These are phyloP conservation scores for Saccharomycopsis fermentans DNA, from an alignment of 805 yeast genomes.

Conservation along the genomic window DNA sequence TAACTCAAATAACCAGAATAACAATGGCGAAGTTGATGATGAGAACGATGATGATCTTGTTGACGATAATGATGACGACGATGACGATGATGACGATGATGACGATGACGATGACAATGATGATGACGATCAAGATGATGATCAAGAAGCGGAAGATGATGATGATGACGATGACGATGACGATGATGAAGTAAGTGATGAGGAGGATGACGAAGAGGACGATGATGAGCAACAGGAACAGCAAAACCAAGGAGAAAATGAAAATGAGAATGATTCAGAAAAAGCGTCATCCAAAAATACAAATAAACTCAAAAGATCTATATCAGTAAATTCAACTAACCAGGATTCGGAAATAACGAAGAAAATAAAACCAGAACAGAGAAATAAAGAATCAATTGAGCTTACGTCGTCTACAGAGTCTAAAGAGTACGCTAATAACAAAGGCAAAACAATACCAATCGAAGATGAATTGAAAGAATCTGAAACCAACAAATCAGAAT, in stretches of 20 bases:
- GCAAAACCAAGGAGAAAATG: slow-evolving; percentile 21
- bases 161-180: slow-evolving; percentile 24
- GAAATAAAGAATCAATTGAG: not conserved
- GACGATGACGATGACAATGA: slow-evolving; percentile 19
- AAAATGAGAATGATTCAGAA: slow-evolving; percentile 6
- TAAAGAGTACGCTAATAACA: not conserved
- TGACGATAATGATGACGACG: slow-evolving; percentile 10
- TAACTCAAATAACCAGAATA: slow-evolving; percentile 20
- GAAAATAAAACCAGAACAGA: not conserved
- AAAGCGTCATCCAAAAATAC: not conserved
- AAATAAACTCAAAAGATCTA: not conserved
- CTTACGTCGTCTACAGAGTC: not conserved
- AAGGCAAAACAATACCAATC: not conserved
- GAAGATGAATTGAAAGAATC: not conserved
- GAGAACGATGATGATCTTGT: slow-evolving; percentile 7
- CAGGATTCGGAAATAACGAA: not conserved
- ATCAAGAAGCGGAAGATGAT: slow-evolving; percentile 29
- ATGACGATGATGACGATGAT: slow-evolving; percentile 12
- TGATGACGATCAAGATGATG: slow-evolving; percentile 18
- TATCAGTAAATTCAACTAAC: not conserved
- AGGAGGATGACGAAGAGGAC: slow-evolving; percentile 18
- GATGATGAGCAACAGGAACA: slow-evolving; percentile 22
- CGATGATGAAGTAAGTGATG: slow-evolving; percentile 23
- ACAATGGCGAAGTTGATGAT: slow-evolving; percentile 5
- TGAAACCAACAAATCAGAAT: not conserved